A percentile compares a stretch with the other conserved stretches of the same genome.
phyloP scores from a whole-genome alignment of 2,329 filamentous ascomycete genomes.

The Periconia sp. region DNA sequence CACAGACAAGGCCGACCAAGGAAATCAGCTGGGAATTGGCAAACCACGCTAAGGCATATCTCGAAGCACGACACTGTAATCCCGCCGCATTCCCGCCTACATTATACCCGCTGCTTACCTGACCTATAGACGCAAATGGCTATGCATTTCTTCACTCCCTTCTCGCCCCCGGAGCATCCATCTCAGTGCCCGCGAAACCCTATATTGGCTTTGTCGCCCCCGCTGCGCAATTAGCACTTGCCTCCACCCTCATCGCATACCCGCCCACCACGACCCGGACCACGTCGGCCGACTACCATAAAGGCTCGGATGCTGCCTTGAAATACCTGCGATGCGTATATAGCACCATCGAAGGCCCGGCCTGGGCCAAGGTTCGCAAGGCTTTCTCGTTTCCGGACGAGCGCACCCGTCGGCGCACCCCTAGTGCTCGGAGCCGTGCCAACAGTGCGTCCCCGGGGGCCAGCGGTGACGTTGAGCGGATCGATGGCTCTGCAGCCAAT shows the following conservation, averaged over 20 bases:
- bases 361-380: constrained; percentile 66
- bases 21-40: constrained; percentile 41
- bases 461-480: constrained; percentile 48
- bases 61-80: constrained; percentile 42
- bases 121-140: constrained; percentile 35
- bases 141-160: constrained; percentile 43
- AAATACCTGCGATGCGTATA: constrained; percentile 73
- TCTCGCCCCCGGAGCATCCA: constrained; percentile 37
- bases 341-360: constrained; percentile 69
- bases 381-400: constrained; percentile 71
- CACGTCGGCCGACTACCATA: constrained; percentile 63
- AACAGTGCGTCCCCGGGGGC: constrained; percentile 33
- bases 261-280: constrained; percentile 79
- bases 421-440: constrained; percentile 21
- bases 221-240: constrained; percentile 74
- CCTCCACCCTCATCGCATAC: constrained; percentile 83
- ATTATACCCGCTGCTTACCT: constrained; percentile 1
- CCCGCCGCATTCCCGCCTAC: neutral
- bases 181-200: constrained; percentile 39
- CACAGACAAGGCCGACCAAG: constrained; percentile 37
- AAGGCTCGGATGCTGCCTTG: constrained; percentile 71
- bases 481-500: constrained; percentile 60
- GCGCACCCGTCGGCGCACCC: constrained; percentile 28
- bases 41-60: constrained; percentile 45
- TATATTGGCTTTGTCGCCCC: constrained; percentile 69